Percentiles rank a stretch among this genome's conserved stretches.
These are phyloP conservation scores for Kwoniella shandongensis DNA, from an alignment of 768 basidiomycete species.

Conservation along the genomic window DNA sequence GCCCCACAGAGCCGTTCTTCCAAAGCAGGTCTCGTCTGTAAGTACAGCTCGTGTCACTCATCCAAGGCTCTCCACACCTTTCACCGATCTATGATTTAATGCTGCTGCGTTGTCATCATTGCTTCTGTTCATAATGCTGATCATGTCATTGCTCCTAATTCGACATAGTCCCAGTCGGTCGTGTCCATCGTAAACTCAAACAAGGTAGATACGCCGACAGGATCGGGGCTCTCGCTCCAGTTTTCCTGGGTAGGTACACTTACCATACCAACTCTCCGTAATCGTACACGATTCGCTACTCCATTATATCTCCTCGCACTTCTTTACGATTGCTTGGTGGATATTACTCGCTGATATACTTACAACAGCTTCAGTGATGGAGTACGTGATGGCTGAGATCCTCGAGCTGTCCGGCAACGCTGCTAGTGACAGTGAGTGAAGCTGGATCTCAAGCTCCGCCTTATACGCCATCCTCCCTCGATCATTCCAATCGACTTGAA, in stretches of 20 bases:
- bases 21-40: conserved; percentile 4
- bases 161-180: conserved; percentile 18
- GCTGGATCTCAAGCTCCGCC: not conserved
- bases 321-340: not conserved
- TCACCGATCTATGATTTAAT: no score
- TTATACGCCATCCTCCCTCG: no score
- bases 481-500: no score
- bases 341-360: not conserved
- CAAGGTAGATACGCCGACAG: conserved; percentile 12
- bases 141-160: not conserved
- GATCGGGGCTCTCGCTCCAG: not conserved
- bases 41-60: not conserved
- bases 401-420: conserved; percentile 75
- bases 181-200: conserved; percentile 3
- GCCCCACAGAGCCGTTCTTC: not conserved
- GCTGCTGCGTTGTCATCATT: no score
- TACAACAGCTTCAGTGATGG: conserved; percentile 63
- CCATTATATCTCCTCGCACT: no score
- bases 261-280: no score
- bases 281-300: no score
- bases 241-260: conserved; percentile 21
- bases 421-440: conserved; percentile 66
- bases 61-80: no score
- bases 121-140: no score
- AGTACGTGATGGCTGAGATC: conserved; percentile 85